phyloP scores from a whole-genome alignment of 345 rosid genomes.

The Syzygium aqueum region DNA sequence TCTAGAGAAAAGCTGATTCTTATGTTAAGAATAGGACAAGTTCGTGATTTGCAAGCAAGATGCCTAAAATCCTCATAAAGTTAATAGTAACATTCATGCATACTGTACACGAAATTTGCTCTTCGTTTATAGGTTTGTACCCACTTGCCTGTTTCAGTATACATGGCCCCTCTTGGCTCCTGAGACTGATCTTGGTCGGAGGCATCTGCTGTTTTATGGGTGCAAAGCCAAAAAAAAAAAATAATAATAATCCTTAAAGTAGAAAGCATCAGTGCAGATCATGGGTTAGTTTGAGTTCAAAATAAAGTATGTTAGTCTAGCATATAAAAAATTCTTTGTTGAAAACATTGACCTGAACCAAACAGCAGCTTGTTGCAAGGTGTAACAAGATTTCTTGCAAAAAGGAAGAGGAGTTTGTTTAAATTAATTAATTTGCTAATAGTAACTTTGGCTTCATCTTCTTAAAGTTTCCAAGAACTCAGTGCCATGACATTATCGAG shows the following conservation, averaged over 20 bases:
- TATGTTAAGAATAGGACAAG: neutral
- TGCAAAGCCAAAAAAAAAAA: neutral
- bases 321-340: neutral
- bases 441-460: neutral
- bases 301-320: neutral
- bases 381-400: neutral
- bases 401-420: neutral
- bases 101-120: neutral
- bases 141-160: neutral
- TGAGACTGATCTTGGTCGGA: neutral
- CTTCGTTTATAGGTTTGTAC: neutral
- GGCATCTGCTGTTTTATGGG: neutral
- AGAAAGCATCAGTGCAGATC: neutral
- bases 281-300: neutral
- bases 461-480: neutral
- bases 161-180: neutral
- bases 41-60: neutral
- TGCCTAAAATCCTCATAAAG: neutral
- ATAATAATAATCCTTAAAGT: neutral
- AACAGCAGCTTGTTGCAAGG: neutral
- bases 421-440: neutral
- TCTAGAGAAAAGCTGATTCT: neutral
- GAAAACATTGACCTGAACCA: neutral
- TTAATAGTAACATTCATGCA: neutral
- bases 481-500: neutral